Conservation (phyloP, 805 yeast species). For the Nakazawaea siamensis region DNA sequence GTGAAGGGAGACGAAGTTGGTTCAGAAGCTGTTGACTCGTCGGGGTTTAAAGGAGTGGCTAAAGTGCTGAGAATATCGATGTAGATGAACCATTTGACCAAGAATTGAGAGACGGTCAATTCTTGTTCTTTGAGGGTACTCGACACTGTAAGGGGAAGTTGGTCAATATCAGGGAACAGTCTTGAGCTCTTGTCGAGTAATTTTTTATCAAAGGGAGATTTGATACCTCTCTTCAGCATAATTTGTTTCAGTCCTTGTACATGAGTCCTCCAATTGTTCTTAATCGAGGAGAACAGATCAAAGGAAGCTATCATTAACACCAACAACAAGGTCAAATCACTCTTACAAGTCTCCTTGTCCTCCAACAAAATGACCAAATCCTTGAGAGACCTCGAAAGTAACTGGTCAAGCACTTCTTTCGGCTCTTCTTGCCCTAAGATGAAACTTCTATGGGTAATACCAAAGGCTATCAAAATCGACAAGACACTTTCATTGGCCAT, state of each 20-base stretch:
- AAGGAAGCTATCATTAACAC: constrained; percentile 51
- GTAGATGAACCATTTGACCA: constrained; percentile 63
- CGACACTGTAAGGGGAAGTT: constrained; percentile 4
- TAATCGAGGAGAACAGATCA: constrained; percentile 38
- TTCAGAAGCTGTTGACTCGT: background rate
- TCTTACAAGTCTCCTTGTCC: constrained; percentile 42
- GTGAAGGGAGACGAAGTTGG: background rate
- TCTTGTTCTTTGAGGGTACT: constrained; percentile 15
- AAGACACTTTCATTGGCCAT: constrained; percentile 48
- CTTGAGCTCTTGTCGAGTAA: constrained; percentile 14
- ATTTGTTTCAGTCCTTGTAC: constrained; percentile 62
- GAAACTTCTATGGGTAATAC: constrained; percentile 29
- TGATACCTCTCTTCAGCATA: constrained; percentile 40
- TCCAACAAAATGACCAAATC: constrained; percentile 44
- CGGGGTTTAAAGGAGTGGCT: constrained; percentile 38
- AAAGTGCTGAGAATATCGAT: constrained; percentile 57
- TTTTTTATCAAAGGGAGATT: constrained; percentile 22
- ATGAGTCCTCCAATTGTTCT: constrained; percentile 55
- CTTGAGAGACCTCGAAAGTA: constrained; percentile 49
- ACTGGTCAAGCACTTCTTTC: constrained; percentile 36
- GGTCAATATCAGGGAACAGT: constrained; percentile 11
- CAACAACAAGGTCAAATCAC: constrained; percentile 61
- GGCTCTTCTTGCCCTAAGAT: constrained; percentile 23
- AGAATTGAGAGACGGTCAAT: constrained; percentile 40
- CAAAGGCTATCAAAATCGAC: constrained; percentile 46